Base-by-base conservation (phyloP, 805 yeast species). In the Candida rishiriensis region DNA sequence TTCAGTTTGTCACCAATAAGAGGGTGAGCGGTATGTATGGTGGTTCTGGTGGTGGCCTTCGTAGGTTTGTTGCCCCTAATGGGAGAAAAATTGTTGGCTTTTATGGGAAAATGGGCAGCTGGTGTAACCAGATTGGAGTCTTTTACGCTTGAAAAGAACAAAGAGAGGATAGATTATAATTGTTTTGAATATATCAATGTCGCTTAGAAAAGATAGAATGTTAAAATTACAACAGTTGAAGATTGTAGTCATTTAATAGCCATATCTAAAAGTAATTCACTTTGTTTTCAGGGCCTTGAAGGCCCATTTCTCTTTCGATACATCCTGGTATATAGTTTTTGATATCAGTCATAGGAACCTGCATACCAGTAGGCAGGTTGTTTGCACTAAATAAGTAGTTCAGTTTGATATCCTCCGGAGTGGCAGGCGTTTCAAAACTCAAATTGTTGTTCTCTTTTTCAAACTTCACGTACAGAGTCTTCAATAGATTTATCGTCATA, bases 51-150 rank as follows among this genome's bases (percentile, higher is more conserved):
- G 97, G 97, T 7, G 75, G 83, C 3, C 59, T 72, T 8, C 75
- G 79, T 30, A 72, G 73, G 15, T 64, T 89, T 35, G 66, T 67
- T n/a, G 72, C 85, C 0, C 97, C 97, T 0, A 59, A 65, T 3
- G 87, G 85, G 0, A 73, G 66, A 48, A 54, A 66, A 7, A 64
- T 91, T 12, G 71, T 81, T 9, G 98, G 96, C 0, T 54, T 91
- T 43, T 78, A 74, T 48, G 97, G 96, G 2, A 76, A 76, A 53
- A 62, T 75, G 14, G 83, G 83, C 0, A 55, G 61, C 29, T 89
- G 97, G 96, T 63, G 83, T 35, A 81, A 82, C 54, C 85, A 88
- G 1, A 55, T 88, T 35, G 95, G 95, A 26, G 68, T 86, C 21
- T 60, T 84, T 3, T 88, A 83, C 53, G 76, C 71, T 6, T 57